Percentiles rank a stretch among this genome's conserved stretches.
phyloP scores from a whole-genome alignment of 2,329 filamentous ascomycete species.

The Hypocrella siamensis region DNA sequence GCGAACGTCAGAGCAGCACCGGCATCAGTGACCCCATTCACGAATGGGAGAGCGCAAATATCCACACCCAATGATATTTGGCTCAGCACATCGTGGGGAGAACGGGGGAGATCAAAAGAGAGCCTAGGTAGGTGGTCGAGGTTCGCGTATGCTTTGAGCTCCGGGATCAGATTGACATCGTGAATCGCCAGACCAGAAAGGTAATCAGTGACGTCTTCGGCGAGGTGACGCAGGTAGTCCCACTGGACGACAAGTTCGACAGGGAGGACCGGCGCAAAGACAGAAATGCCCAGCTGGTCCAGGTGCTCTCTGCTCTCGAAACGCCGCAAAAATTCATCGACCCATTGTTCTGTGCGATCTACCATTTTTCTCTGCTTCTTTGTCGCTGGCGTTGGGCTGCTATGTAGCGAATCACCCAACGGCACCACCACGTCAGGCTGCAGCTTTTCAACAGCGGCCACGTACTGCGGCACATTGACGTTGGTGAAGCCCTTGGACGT shows the following conservation, averaged over 20 bases:
- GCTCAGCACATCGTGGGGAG: conserved; percentile 62
- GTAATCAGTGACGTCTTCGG: conserved; percentile 39
- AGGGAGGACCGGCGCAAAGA: conserved; percentile 58
- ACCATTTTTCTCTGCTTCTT: conserved; percentile 74
- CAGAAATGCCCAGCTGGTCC: conserved; percentile 17
- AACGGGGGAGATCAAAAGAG: conserved; percentile 52
- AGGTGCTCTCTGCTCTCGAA: conserved; percentile 11
- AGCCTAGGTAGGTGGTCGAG: conserved; percentile 55
- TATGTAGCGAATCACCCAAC: conserved; percentile 51
- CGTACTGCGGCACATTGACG: conserved; percentile 55
- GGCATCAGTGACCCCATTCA: conserved; percentile 60
- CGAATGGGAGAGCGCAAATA: conserved; percentile 61
- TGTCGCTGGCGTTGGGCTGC: conserved; percentile 35
- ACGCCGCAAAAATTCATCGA: conserved; percentile 47
- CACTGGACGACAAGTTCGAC: conserved; percentile 61
- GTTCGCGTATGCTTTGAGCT: conserved; percentile 37
- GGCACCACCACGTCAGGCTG: conserved; percentile 68
- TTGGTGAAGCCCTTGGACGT: conserved; percentile 76
- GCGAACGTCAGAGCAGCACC: conserved; percentile 71
- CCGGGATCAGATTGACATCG: conserved; percentile 51
- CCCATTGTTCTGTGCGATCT: conserved; percentile 72
- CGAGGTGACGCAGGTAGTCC: conserved; percentile 62
- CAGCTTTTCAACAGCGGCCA: conserved; percentile 45
- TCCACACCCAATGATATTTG: conserved; percentile 69
- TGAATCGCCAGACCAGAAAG: conserved; percentile 67